Conservation (phyloP, 73 alveolate species). For the Paramecium sonneborni region DNA sequence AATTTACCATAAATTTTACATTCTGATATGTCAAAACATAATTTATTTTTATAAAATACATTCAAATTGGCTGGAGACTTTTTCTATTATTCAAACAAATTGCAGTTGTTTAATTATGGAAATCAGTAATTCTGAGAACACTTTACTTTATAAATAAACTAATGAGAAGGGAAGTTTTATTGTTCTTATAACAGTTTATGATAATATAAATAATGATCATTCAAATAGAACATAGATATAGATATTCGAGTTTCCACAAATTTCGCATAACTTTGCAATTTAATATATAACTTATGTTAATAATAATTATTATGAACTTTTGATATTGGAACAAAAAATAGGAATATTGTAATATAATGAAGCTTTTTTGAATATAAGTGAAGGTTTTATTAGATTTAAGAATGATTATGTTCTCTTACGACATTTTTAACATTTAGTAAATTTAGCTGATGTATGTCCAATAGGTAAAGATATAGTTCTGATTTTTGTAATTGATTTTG, state of each 20-base stretch:
- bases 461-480: neutral
- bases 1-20: neutral
- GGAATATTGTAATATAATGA: neutral
- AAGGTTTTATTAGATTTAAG: neutral
- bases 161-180: neutral
- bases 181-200: neutral
- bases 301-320: neutral
- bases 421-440: neutral
- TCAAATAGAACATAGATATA: neutral
- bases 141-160: neutral
- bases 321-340: neutral
- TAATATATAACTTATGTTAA: neutral
- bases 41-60: neutral
- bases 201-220: neutral
- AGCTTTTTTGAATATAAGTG: neutral
- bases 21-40: neutral
- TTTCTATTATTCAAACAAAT: neutral
- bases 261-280: neutral
- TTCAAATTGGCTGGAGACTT: neutral
- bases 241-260: neutral
- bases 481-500: neutral
- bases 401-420: neutral
- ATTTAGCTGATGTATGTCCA: neutral
- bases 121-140: neutral
- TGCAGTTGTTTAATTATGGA: neutral